Conservation (phyloP, 1,139 yeast species). For the Taiozyma sp. region DNA sequence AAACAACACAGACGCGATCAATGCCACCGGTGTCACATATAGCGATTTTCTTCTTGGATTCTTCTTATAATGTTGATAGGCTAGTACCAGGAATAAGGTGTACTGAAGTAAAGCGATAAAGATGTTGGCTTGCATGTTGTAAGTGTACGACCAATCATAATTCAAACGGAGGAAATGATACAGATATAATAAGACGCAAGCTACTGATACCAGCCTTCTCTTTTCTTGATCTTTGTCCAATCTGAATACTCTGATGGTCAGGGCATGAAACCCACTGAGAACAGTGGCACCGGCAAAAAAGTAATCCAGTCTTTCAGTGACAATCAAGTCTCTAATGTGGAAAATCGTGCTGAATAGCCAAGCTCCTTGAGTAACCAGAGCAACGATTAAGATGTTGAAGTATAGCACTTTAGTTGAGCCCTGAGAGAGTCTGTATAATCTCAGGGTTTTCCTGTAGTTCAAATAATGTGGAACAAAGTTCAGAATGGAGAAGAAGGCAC, state of each 20-base stretch:
- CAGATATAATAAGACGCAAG: conserved; percentile 47
- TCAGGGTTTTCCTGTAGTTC: conserved; percentile 44
- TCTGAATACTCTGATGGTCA: conserved; percentile 53
- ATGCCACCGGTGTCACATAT: conserved; percentile 39
- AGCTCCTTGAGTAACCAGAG: conserved; percentile 72
- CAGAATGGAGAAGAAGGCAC: conserved; percentile 76
- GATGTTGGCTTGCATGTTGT: conserved; percentile 91
- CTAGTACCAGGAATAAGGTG: conserved; percentile 30
- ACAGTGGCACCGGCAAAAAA: conserved; percentile 92
- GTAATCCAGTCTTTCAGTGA: conserved; percentile 86
- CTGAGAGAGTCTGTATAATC: conserved; percentile 9
- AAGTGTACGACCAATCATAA: conserved; percentile 83
- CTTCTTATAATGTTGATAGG: conserved; percentile 27
- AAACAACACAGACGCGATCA: conserved; percentile 48
- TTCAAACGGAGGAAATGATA: conserved; percentile 66
- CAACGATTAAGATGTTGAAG: conserved; percentile 39
- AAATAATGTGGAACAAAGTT: conserved; percentile 71
- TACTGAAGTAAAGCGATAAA: conserved; percentile 75
- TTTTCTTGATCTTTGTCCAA: conserved; percentile 41
- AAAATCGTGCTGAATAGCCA: conserved; percentile 86
- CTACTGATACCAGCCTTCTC: conserved; percentile 30
- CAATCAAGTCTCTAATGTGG: conserved; percentile 75
- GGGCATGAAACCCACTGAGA: conserved; percentile 68
- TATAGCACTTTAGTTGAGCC: conserved; percentile 30
- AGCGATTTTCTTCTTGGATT: conserved; percentile 23